phyloP scores from a whole-genome alignment of 2,329 filamentous ascomycete genomes.

The Alternaria solani region DNA sequence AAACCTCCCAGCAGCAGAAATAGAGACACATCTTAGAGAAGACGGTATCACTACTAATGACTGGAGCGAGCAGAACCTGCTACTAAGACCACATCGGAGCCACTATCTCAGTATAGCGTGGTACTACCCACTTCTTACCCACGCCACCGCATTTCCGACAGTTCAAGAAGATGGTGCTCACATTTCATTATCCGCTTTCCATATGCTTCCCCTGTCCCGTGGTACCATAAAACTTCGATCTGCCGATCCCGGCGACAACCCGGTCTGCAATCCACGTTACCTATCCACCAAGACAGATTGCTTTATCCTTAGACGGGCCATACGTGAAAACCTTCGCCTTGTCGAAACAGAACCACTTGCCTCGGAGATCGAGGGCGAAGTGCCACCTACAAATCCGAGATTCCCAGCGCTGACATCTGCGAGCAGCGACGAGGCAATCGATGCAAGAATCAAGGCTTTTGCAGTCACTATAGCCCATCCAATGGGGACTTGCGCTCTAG shows the following conservation, averaged over 20 bases:
- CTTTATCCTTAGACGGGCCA: slow-evolving; percentile 25
- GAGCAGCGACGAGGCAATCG: slow-evolving; percentile 39
- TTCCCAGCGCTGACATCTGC: slow-evolving; percentile 14
- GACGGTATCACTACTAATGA: background rate
- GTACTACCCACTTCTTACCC: slow-evolving; percentile 21
- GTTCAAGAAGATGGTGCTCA: slow-evolving; percentile 20
- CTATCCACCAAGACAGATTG: slow-evolving; percentile 34
- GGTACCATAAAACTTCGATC: slow-evolving; percentile 31
- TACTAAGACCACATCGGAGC: slow-evolving; percentile 18
- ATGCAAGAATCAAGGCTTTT: slow-evolving; percentile 23
- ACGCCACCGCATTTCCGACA: slow-evolving; percentile 8
- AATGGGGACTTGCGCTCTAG: slow-evolving; percentile 30
- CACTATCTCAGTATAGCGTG: slow-evolving; percentile 24
- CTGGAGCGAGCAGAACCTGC: background rate
- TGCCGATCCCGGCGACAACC: slow-evolving; percentile 23
- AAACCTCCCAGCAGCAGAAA: slow-evolving; percentile 21
- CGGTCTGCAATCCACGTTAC: slow-evolving; percentile 31
- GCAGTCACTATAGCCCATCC: slow-evolving; percentile 20
- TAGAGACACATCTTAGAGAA: slow-evolving; percentile 5
- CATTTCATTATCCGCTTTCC: slow-evolving; percentile 20
- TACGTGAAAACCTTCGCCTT: slow-evolving; percentile 21
- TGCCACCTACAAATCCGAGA: slow-evolving; percentile 18
- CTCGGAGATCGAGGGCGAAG: slow-evolving; percentile 20
- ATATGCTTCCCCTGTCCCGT: slow-evolving; percentile 32
- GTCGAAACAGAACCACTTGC: slow-evolving; percentile 20